Percentiles rank a stretch among this genome's conserved stretches.
Evolutionary conservation across 1,284 basidiomycete species (phyloP).

Genomic region (Paramarasmius palmivorus): DNA sequence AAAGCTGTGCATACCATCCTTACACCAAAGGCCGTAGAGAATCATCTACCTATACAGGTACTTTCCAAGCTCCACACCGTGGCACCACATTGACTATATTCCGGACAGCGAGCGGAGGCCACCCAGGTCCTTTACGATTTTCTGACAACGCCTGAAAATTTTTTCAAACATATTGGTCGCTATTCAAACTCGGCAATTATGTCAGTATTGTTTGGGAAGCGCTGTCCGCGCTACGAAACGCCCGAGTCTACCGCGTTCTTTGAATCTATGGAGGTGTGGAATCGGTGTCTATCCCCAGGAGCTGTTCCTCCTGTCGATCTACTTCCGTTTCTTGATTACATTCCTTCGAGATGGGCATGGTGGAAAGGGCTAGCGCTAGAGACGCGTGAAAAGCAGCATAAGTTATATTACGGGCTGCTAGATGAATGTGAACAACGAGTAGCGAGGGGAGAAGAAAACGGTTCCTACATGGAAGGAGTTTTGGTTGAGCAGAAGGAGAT

Average conservation of each 20-base stretch:
- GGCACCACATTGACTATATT: too few species aligned
- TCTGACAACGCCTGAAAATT: conserved; percentile 28
- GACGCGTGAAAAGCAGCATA: conserved; percentile 20
- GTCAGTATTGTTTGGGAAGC: conserved; percentile 32
- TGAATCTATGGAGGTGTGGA: conserved; percentile 23
- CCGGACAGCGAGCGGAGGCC: conserved; percentile 24
- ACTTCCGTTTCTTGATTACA: conserved; percentile 26
- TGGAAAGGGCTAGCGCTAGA: conserved; percentile 24
- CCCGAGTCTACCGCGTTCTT: conserved; percentile 20
- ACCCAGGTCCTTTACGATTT: conserved; percentile 34
- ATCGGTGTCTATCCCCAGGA: conserved; percentile 25
- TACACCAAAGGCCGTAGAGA: conserved; percentile 23
- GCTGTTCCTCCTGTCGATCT: conserved; percentile 29
- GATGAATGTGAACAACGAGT: conserved; percentile 11
- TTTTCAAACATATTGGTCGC: conserved; percentile 29
- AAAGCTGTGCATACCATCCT: conserved; percentile 30
- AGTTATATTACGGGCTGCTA: conserved; percentile 19
- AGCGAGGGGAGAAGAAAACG: conserved; percentile 8
- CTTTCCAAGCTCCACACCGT: not conserved
- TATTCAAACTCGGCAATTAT: conserved; percentile 30
- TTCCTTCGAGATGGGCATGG: conserved; percentile 27
- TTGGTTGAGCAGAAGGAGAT: conserved; percentile 7
- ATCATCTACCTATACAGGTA: conserved; percentile 23
- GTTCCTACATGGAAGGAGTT: conserved; percentile 11
- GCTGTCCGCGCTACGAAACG: conserved; percentile 23